phyloP scores from a whole-genome alignment of 2,329 filamentous ascomycete genomes.

The Knoxdaviesia capensis region DNA sequence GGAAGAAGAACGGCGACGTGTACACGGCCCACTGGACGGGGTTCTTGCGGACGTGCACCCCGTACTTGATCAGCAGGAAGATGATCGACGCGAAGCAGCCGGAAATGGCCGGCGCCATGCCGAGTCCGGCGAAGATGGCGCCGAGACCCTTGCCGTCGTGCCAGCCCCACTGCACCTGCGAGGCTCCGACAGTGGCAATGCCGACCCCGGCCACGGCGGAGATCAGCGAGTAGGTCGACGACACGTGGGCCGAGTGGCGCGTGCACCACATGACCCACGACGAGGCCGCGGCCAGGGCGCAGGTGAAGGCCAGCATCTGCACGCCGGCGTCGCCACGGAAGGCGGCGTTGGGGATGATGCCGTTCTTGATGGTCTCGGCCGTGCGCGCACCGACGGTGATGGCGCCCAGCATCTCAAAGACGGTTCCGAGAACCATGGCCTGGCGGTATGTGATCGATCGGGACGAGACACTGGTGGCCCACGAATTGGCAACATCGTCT shows the following conservation, averaged over 20 bases:
- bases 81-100: constrained; percentile 44
- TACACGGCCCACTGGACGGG: constrained; percentile 54
- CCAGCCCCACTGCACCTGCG: constrained; percentile 48
- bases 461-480: constrained; percentile 68
- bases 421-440: constrained; percentile 43
- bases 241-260: constrained; percentile 50
- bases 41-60: constrained; percentile 53
- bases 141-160: constrained; percentile 46
- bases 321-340: constrained; percentile 42
- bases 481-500: constrained; percentile 74
- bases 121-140: constrained; percentile 51
- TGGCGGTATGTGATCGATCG: constrained; percentile 51
- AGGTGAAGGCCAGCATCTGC: constrained; percentile 48
- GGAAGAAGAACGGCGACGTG: constrained; percentile 57
- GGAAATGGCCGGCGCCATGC: constrained; percentile 50
- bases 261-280: constrained; percentile 71
- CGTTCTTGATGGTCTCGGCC: constrained; percentile 63
- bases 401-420: constrained; percentile 50
- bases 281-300: constrained; percentile 42
- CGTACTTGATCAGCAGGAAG: constrained; percentile 51
- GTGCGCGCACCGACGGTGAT: constrained; percentile 48
- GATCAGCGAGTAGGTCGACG: constrained; percentile 52
- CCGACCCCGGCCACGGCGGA: constrained; percentile 50
- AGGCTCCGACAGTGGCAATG: constrained; percentile 43
- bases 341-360: constrained; percentile 40